Evolutionary conservation across 1,284 basidiomycete species (phyloP), one percentile per base, ranked within the genome.

Genomic region (Moesziomyces sp.): DNA sequence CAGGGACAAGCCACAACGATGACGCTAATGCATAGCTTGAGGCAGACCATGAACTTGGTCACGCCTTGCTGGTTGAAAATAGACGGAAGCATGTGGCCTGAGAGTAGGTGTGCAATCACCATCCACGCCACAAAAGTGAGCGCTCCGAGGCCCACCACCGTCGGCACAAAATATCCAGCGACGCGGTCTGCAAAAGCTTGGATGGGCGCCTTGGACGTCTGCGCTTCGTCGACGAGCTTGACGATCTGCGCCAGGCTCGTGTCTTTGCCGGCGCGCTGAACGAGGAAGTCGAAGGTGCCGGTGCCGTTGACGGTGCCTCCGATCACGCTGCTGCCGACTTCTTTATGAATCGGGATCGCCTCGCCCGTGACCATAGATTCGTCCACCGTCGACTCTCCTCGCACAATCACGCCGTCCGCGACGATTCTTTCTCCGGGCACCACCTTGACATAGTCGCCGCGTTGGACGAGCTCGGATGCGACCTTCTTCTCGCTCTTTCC

Each of bases 1-100:
- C 97, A 99, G 0, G 97, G 97, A 84, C 97, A 99, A 5, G 97
- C 97, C 58, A 99, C 95, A 46, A 99, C 97, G 60, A 99, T 90
- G 70, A 99, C 96, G 52, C 93, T 95, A 82, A 99, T 99, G 84
- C 96, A 98, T 73, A 99, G 90, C 86, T 97, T 95, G 65, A 99
- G 87, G 83, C 96, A 98, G 13, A 97, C 91, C 35, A 93, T 93
- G 64, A 98, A 87, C 82, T 92, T 94, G 83, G 89, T 92, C 30
- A 91, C 89, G 7, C 94, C 94, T 43, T 93, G 90, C 38, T 87
- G 87, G 73, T 89, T 89, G 88, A 99, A 99, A 86, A 96, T 90
- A 49, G 86, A 86, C 0, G 97, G 97, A 11, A 98, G 88, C 57
- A 61, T 55, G 40, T 63, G 46, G 23, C 91, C 74, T n/a, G 91